A percentile compares a stretch with the other conserved stretches of the same genome.
phyloP scores from a whole-genome alignment of 805 yeast genomes.

The Candida incommunis region DNA sequence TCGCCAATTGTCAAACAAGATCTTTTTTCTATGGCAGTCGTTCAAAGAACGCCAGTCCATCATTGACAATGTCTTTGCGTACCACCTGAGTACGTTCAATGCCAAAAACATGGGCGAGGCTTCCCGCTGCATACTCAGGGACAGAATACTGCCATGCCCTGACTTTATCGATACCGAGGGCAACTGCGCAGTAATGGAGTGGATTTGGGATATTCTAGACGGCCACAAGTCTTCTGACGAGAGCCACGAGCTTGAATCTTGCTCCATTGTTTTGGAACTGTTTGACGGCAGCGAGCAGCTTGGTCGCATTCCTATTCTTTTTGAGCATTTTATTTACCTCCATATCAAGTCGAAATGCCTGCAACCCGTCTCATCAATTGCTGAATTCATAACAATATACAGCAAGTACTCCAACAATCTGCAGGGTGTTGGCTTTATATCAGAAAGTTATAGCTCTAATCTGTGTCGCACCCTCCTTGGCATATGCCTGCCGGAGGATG shows the following conservation, averaged over 20 bases:
- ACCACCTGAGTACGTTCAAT: too few relatives aligned
- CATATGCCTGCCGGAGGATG: not conserved
- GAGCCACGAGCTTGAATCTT: not conserved
- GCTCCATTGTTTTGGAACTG: too few relatives aligned
- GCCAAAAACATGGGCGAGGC: not conserved
- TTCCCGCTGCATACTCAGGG: not conserved
- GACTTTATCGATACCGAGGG: not conserved
- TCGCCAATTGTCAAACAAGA: too few relatives aligned
- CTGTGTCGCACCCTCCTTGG: not conserved
- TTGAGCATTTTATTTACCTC: too few relatives aligned
- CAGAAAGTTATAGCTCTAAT: not conserved
- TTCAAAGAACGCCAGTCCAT: not conserved
- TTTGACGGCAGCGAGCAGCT: too few relatives aligned
- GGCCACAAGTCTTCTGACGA: not conserved
- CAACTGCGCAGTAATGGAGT: not conserved
- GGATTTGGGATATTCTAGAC: not conserved
- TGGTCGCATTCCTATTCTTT: too few relatives aligned
- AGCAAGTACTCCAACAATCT: not conserved
- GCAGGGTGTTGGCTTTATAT: not conserved
- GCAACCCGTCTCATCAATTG: not conserved
- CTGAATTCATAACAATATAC: not conserved
- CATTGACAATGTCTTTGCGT: not conserved
- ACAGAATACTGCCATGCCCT: not conserved
- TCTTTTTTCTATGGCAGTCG: too few relatives aligned
- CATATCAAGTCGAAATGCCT: not conserved